A percentile compares a stretch with the other conserved stretches of the same genome.
Conservation (phyloP, 2,329 filamentous ascomycete species). For the Zymoseptoria ardabiliae region DNA sequence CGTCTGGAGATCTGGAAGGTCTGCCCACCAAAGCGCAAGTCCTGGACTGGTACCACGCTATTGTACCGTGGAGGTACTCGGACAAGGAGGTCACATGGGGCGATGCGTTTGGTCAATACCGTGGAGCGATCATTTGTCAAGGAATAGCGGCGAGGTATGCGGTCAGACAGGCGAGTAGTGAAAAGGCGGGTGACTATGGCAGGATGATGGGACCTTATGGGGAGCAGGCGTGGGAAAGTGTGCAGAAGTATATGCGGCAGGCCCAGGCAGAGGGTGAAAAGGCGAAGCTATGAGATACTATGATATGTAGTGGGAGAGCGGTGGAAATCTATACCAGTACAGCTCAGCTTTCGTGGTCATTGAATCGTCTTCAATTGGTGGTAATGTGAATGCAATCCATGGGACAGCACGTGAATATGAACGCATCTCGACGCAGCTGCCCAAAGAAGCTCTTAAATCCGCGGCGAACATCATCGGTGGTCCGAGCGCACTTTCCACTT, state of each 20-base stretch:
- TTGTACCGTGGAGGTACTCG: conserved; percentile 63
- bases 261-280: conserved; percentile 23
- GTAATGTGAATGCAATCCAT: neutral
- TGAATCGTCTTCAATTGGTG: neutral
- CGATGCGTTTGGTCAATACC: conserved; percentile 55
- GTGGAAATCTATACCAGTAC: neutral
- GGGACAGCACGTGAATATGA: neutral
- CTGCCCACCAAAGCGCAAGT: conserved; percentile 54
- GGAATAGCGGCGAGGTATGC: conserved; percentile 89
- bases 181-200: conserved; percentile 66
- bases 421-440: neutral
- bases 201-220: conserved; percentile 64
- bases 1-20: conserved; percentile 57
- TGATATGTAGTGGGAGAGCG: neutral
- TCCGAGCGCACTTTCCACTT: neutral
- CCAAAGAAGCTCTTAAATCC: neutral
- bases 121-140: conserved; percentile 62
- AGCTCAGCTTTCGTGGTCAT: neutral
- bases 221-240: conserved; percentile 68
- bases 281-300: conserved; percentile 10
- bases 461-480: neutral
- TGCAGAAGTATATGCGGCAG: conserved; percentile 40
- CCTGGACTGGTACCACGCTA: conserved; percentile 58
- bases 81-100: conserved; percentile 55
- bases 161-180: conserved; percentile 79